Percentiles rank a stretch among this genome's conserved stretches.
Evolutionary conservation across 805 yeast species (phyloP).

Genomic region (Ogataea zsoltii): DNA sequence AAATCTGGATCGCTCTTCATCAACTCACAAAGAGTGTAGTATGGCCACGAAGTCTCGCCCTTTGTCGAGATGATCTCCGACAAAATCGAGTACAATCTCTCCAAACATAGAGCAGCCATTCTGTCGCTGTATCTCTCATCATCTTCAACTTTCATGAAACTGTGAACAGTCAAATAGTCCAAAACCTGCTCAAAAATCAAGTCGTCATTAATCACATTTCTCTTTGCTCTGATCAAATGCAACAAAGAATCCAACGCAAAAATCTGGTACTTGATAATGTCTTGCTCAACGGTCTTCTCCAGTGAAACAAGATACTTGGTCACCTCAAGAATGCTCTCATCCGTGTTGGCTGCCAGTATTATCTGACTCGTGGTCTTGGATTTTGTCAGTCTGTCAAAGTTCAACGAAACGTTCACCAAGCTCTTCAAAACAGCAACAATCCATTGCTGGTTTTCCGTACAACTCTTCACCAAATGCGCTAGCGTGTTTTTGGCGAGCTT

Average conservation of each 20-base stretch:
- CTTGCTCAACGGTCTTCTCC: slow-evolving; percentile 20
- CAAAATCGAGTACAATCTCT: slow-evolving; percentile 67
- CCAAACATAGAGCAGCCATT: slow-evolving; percentile 49
- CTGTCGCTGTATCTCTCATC: slow-evolving; percentile 26
- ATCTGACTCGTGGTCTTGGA: slow-evolving; percentile 60
- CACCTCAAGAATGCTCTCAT: slow-evolving; percentile 10
- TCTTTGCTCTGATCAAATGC: slow-evolving; percentile 33
- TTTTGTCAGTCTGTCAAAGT: slow-evolving; percentile 77
- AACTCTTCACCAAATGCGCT: slow-evolving; percentile 40
- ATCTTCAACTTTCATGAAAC: slow-evolving; percentile 20
- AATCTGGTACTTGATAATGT: slow-evolving; percentile 23
- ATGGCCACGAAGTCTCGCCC: slow-evolving; percentile 56
- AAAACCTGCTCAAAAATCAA: slow-evolving; percentile 14
- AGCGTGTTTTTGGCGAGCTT: slow-evolving; percentile 62
- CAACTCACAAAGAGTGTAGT: slow-evolving; percentile 41
- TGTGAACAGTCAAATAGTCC: slow-evolving; percentile 29
- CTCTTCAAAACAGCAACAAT: slow-evolving; percentile 27
- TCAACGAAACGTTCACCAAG: slow-evolving; percentile 55
- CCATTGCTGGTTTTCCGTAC: slow-evolving; percentile 39
- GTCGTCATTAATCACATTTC: slow-evolving; percentile 9
- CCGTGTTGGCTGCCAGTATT: slow-evolving; percentile 26
- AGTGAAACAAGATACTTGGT: slow-evolving; percentile 15
- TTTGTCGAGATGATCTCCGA: slow-evolving; percentile 34
- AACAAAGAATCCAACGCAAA: slow-evolving; percentile 31
- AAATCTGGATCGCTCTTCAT: slow-evolving; percentile 14